phyloP scores from a whole-genome alignment of 768 basidiomycete species.

The Hirschioporus abietinus region DNA sequence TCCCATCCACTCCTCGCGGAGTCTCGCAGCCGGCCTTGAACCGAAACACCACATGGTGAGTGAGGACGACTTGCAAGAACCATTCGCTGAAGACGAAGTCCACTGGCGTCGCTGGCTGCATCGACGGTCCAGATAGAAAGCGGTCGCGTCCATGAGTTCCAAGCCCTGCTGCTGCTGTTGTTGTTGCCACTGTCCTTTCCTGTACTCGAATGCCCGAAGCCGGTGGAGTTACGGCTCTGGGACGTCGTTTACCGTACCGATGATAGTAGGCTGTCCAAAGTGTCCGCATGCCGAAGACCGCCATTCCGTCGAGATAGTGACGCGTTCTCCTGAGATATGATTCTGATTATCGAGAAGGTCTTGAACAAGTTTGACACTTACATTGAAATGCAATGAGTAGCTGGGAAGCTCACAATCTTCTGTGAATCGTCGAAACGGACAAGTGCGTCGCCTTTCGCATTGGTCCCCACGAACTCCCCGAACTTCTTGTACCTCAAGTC shows the following conservation, averaged over 20 bases:
- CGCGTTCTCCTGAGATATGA: neutral
- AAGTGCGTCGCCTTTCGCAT: neutral
- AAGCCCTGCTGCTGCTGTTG: no score
- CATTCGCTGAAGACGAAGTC: neutral
- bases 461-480: neutral
- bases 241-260: neutral
- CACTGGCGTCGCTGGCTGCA: neutral
- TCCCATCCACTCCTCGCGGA: neutral
- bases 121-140: no score
- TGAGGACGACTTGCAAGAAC: neutral
- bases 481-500: neutral
- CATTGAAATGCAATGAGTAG: neutral
- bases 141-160: no score
- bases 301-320: neutral
- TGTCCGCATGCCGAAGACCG: neutral
- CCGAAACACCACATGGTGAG: neutral
- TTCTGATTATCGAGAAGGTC: neutral
- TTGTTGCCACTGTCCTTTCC: neutral
- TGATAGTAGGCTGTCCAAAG: neutral
- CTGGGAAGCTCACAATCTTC: neutral
- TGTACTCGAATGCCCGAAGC: neutral
- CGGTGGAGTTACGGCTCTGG: neutral
- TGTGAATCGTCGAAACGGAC: neutral
- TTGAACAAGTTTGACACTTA: neutral
- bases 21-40: neutral